phyloP scores from a whole-genome alignment of 192 early-diverging fungal genomes.

The Kickxella alabastrina region DNA sequence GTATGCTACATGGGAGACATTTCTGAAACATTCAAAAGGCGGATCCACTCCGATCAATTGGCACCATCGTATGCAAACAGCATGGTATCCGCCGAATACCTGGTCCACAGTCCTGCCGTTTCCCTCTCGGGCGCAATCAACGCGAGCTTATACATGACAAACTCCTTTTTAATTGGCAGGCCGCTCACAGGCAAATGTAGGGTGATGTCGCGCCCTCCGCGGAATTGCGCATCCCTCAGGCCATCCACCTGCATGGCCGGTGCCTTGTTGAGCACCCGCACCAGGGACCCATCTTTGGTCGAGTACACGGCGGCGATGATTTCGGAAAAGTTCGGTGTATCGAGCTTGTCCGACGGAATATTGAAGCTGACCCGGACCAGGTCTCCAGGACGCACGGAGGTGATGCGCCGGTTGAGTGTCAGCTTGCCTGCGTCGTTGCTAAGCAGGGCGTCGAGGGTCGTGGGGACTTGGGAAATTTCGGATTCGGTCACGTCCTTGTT shows the following conservation, averaged over 20 bases:
- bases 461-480: conserved; percentile 7
- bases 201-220: not conserved
- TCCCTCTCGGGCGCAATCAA: conserved; percentile 32
- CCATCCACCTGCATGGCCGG: conserved; percentile 9
- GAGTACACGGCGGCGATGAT: conserved; percentile 33
- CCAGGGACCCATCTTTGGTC: conserved; percentile 24
- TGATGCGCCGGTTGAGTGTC: conserved; percentile 20
- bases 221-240: conserved; percentile 5
- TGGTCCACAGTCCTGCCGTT: conserved; percentile 10
- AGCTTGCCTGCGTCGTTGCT: conserved; percentile 5
- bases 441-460: not conserved
- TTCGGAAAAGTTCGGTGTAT: conserved; percentile 10
- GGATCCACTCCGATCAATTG: not conserved
- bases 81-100: conserved; percentile 33
- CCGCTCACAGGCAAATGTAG: conserved; percentile 16
- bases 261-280: conserved; percentile 16
- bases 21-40: too few species aligned
- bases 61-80: conserved; percentile 26
- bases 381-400: conserved; percentile 27
- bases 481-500: conserved; percentile 5
- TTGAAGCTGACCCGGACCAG: conserved; percentile 18
- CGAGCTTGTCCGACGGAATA: conserved; percentile 1
- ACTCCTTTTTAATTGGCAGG: conserved; percentile 3
- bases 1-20: too few species aligned
- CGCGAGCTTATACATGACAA: conserved; percentile 31